A percentile compares a stretch with the other conserved stretches of the same genome.
These are phyloP conservation scores for Sporothrix dimorphospora DNA, from an alignment of 2,329 filamentous ascomycete species.

Conservation along the genomic window DNA sequence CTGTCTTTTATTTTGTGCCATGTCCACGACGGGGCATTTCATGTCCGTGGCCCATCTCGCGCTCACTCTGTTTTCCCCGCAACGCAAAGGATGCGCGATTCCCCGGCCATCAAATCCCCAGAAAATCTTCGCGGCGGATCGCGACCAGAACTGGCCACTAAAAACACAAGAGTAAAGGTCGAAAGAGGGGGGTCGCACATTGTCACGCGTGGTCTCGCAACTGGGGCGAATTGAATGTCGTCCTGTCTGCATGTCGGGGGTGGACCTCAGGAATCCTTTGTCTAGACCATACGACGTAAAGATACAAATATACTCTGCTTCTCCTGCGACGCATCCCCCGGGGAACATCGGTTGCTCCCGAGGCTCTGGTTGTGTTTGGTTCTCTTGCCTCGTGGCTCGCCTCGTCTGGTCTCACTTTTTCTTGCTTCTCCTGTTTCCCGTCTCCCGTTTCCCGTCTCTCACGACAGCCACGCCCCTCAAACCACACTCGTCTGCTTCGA, in stretches of 20 bases:
- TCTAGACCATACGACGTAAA: neutral
- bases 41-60: neutral
- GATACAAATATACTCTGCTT: neutral
- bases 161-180: neutral
- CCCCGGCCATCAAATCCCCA: slow-evolving; percentile 5
- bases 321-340: neutral
- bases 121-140: neutral
- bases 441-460: neutral
- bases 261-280: neutral
- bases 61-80: neutral
- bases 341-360: neutral
- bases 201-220: neutral
- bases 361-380: neutral
- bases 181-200: neutral
- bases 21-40: neutral
- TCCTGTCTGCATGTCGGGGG: neutral
- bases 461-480: neutral
- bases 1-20: neutral
- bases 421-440: neutral
- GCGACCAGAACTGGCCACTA: neutral
- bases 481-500: neutral
- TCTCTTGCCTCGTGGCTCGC: neutral
- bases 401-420: too few relatives aligned
- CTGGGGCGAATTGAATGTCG: neutral
- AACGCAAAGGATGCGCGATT: slow-evolving; percentile 10